Evolutionary conservation across 352 stramenopile genomes (phyloP).

Genomic region (Phytopythium aichiense): DNA sequence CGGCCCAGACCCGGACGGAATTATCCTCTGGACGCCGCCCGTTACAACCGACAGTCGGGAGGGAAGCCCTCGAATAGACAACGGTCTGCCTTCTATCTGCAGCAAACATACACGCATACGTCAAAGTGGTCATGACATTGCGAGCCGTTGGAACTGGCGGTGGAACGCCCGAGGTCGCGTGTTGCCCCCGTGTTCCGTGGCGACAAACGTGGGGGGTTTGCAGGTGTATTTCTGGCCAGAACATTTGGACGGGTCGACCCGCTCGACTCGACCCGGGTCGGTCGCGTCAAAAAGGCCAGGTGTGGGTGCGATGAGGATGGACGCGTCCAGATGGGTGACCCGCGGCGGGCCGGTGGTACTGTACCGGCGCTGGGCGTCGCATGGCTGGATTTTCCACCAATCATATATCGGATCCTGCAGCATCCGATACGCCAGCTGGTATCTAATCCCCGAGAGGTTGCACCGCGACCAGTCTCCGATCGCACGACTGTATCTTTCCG

Average conservation of each 20-base stretch:
- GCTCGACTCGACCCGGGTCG: background rate
- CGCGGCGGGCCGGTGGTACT: background rate
- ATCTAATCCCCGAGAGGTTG: background rate
- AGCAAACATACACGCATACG: background rate
- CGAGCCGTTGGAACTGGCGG: background rate
- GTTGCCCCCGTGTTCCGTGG: too few species aligned
- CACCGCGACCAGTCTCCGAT: background rate
- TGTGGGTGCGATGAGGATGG: background rate
- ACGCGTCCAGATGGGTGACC: constrained; percentile 4
- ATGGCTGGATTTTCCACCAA: constrained; percentile 10
- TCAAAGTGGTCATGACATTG: too few species aligned
- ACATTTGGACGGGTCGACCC: background rate
- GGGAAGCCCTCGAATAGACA: background rate
- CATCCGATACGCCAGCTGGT: background rate
- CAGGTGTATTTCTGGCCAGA: background rate
- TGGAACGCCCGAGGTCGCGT: background rate
- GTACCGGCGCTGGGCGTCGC: background rate
- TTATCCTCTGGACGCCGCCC: background rate
- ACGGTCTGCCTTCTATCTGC: background rate
- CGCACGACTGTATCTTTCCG: background rate
- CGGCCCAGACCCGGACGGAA: background rate
- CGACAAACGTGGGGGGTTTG: too few species aligned
- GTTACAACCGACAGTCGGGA: background rate
- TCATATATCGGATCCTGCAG: background rate
- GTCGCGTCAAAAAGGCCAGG: constrained; percentile 1